phyloP scores from a whole-genome alignment of 2,329 filamentous ascomycete genomes.

The Trichophyton rubrum region DNA sequence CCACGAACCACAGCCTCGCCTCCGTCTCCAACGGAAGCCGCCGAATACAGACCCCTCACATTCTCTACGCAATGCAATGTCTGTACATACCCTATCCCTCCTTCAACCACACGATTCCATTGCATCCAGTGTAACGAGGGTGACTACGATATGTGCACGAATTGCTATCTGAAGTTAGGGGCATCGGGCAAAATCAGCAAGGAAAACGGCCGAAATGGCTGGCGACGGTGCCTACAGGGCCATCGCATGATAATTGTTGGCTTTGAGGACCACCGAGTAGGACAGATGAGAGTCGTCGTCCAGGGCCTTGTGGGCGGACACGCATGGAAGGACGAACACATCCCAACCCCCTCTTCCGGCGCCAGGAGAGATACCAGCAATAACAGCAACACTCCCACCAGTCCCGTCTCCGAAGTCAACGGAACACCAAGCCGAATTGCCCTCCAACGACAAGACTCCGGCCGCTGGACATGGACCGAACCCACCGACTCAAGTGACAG shows the following conservation, averaged over 20 bases:
- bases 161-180: slow-evolving; percentile 62
- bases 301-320: slow-evolving; percentile 67
- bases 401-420: slow-evolving; percentile 19
- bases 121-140: slow-evolving; percentile 65
- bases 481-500: slow-evolving; percentile 9
- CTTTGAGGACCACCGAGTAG: slow-evolving; percentile 56
- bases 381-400: slow-evolving; percentile 16
- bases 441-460: slow-evolving; percentile 15
- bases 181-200: slow-evolving; percentile 51
- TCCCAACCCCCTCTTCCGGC: slow-evolving; percentile 15
- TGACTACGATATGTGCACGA: slow-evolving; percentile 75
- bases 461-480: slow-evolving; percentile 35
- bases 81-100: slow-evolving; percentile 60
- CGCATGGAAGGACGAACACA: slow-evolving; percentile 50
- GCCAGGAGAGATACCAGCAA: slow-evolving; percentile 11
- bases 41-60: slow-evolving; percentile 51
- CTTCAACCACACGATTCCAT: slow-evolving; percentile 60
- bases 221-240: slow-evolving; percentile 66
- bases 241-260: slow-evolving; percentile 76
- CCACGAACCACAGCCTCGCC: background rate
- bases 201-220: slow-evolving; percentile 67
- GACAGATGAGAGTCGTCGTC: slow-evolving; percentile 55
- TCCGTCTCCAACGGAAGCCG: slow-evolving; percentile 2
- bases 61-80: slow-evolving; percentile 69
- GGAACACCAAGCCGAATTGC: background rate